phyloP scores from a whole-genome alignment of 2,329 filamentous ascomycete genomes.

The Stachybotrys echinatus region DNA sequence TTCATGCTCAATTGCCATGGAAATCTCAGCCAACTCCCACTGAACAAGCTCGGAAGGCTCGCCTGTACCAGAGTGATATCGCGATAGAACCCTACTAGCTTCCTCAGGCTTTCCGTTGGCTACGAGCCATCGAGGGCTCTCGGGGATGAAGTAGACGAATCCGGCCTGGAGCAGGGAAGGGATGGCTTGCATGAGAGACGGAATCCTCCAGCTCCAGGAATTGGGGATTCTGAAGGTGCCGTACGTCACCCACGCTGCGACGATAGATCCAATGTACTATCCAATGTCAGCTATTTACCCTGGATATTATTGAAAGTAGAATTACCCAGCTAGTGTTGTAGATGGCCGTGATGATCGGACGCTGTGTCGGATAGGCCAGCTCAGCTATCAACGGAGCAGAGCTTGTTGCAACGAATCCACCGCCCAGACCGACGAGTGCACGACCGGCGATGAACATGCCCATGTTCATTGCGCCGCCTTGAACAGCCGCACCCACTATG shows the following conservation, averaged over 20 bases:
- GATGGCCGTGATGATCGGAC: constrained; percentile 33
- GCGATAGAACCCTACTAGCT: constrained; percentile 20
- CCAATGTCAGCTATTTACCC: not conserved
- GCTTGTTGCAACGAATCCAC: constrained; percentile 17
- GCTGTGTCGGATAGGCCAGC: constrained; percentile 24
- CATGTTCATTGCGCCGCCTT: constrained; percentile 13
- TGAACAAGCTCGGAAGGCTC: not conserved
- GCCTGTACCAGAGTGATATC: constrained; percentile 3
- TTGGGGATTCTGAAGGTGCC: constrained; percentile 15
- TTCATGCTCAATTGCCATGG: constrained; percentile 1
- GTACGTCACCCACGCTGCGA: constrained; percentile 18
- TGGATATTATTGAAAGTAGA: not conserved
- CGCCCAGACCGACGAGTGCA: constrained; percentile 21
- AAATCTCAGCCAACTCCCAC: constrained; percentile 4
- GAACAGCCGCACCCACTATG: constrained; percentile 15
- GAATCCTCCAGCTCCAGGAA: constrained; percentile 17
- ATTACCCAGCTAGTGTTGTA: constrained; percentile 35
- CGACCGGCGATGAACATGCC: constrained; percentile 22
- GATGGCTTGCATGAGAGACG: constrained; percentile 11
- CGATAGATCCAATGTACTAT: constrained; percentile 28
- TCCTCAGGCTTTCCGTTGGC: constrained; percentile 29
- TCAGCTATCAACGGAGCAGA: constrained; percentile 24
- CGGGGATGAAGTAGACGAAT: constrained; percentile 7
- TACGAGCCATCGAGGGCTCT: constrained; percentile 16
- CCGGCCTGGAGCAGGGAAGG: constrained; percentile 1